These are phyloP conservation scores for Russula sp. DNA, from an alignment of 768 basidiomycete species.

Conservation along the genomic window DNA sequence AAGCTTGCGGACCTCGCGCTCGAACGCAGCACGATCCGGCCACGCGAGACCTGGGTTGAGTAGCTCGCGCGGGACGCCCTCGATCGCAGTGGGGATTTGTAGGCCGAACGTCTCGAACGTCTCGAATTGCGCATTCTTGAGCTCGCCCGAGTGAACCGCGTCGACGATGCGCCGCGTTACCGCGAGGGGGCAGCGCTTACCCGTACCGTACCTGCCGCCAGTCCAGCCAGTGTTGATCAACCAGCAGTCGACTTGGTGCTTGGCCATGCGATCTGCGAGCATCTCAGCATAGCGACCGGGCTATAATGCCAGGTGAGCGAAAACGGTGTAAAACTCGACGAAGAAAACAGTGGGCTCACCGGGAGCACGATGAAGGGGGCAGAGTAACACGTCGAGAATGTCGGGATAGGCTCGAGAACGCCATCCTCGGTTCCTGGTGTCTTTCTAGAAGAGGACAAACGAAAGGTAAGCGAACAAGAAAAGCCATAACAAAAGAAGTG, in stretches of 20 bases:
- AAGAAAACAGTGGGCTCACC: slow-evolving; percentile 35
- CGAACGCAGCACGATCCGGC: slow-evolving; percentile 84
- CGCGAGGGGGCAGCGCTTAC: slow-evolving; percentile 93
- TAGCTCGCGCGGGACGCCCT: slow-evolving; percentile 85
- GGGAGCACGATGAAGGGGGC: slow-evolving; percentile 99
- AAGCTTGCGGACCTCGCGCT: slow-evolving; percentile 80
- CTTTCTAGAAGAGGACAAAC: slow-evolving; percentile 55
- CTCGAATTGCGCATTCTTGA: slow-evolving; percentile 83
- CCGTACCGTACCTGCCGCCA: slow-evolving; percentile 86
- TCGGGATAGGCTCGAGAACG: slow-evolving; percentile 95
- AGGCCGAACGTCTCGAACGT: slow-evolving; percentile 79
- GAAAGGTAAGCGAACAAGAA: background rate
- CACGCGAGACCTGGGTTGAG: slow-evolving; percentile 86
- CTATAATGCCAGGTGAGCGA: slow-evolving; percentile 28
- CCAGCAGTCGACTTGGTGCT: slow-evolving; percentile 90
- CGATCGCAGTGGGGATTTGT: slow-evolving; percentile 71
- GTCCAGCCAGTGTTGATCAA: slow-evolving; percentile 99
- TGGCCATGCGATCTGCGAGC: slow-evolving; percentile 90
- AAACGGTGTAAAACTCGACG: background rate
- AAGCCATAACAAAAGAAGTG: background rate
- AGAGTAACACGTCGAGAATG: slow-evolving; percentile 98
- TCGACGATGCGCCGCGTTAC: slow-evolving; percentile 96
- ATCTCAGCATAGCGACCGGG: slow-evolving; percentile 94
- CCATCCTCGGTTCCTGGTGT: slow-evolving; percentile 99
- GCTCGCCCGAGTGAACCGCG: slow-evolving; percentile 89